Evolutionary conservation across 371 early-diverging fungal species (phyloP), one percentile per base, ranked within the genome.

Genomic region (Dichotomocladium elegans): DNA sequence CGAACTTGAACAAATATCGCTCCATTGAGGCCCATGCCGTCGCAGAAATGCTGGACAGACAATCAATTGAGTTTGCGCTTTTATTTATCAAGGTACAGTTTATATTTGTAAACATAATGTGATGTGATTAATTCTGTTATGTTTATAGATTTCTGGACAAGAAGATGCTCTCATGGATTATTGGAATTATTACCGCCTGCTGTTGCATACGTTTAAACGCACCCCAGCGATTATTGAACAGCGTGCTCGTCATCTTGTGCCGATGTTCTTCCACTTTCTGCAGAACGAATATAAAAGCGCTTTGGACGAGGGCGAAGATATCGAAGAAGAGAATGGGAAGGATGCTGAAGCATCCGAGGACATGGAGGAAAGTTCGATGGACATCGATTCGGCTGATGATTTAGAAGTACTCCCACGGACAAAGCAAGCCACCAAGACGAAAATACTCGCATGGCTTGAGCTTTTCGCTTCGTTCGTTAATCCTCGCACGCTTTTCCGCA

Each of bases 381-480:
- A 61, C 9, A 44, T 53, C 26, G 44, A 66, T 17, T 67, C 72
- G 4, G 67, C 70, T 28, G 58, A 57, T 3, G 48, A 64, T 3
- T 26, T 74, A 44, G 66, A 62, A 17, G 41, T 85, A 3, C 56
- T 83, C 15, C 72, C 71, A 24, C 69, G 66, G 30, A 59, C 72
- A 12, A 47, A 74, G 24, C 70, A 66, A 42, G 64, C 62, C 9
- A 66, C 67, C 27, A 75, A 74, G 35, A 69, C 60, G n/a, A 74
- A 77, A 22, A 75, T 90, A 57, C 43, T 74, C 15, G 82, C 75
- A 30, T 94, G 85, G 80, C 72, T 95, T 35, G 58, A 70, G 10
- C 58, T 93, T 9, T 87, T 95, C 48, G 69, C 92, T n/a, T 85
- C 86, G 43, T 85, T 93, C 53, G 77, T 79, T 33, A 83, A 85